phyloP scores from a whole-genome alignment of 768 basidiomycete genomes.

The Kwoniella europaea region DNA sequence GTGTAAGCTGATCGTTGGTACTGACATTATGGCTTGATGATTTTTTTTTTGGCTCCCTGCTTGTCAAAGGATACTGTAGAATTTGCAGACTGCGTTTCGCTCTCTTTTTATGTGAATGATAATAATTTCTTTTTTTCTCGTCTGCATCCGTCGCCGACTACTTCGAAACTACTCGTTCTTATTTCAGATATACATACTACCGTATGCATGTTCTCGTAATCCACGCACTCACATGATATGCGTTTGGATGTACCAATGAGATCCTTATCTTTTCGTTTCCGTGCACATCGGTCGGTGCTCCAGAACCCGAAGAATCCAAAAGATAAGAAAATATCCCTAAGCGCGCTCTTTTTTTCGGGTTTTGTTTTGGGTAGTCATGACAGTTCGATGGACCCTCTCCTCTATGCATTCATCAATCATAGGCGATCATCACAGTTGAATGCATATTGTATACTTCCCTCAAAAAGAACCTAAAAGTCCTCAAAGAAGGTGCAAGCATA shows the following conservation, averaged over 20 bases:
- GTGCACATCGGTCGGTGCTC: too few relatives aligned
- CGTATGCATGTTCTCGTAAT: background rate
- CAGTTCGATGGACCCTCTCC: too few relatives aligned
- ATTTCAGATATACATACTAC: background rate
- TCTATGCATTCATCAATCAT: too few relatives aligned
- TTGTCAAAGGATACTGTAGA: too few relatives aligned
- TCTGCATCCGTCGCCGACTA: background rate
- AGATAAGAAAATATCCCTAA: background rate
- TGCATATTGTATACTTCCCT: background rate
- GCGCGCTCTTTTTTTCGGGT: too few relatives aligned
- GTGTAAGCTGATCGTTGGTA: slow-evolving; percentile 42
- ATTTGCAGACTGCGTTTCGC: too few relatives aligned
- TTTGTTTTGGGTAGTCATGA: too few relatives aligned
- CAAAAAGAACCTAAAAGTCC: background rate
- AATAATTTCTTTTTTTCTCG: background rate
- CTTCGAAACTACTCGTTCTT: too few relatives aligned
- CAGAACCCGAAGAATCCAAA: too few relatives aligned
- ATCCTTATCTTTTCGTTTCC: background rate
- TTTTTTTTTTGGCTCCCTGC: background rate
- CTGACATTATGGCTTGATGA: slow-evolving; percentile 20
- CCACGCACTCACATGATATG: background rate
- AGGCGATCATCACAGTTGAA: too few relatives aligned
- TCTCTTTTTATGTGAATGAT: background rate
- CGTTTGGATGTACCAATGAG: background rate
- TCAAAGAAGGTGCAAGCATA: too few relatives aligned